Percentiles rank a stretch among this genome's conserved stretches.
phyloP scores from a whole-genome alignment of 106 monocot genomes.

The Dendrobium nobile region DNA sequence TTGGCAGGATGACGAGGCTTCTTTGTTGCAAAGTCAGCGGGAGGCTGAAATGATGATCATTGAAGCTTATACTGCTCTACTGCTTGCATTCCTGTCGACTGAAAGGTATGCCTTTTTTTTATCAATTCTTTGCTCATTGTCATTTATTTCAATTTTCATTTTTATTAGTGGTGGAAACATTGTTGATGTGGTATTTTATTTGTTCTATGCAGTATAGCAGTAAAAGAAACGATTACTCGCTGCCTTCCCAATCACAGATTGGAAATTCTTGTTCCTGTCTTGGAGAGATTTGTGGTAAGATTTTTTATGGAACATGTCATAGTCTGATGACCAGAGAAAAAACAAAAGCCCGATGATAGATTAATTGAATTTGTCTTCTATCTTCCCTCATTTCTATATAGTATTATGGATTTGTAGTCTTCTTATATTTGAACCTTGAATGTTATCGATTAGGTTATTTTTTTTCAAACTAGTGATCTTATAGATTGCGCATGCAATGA shows the following conservation, averaged over 20 bases:
- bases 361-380: too few relatives aligned
- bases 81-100: slow-evolving; percentile 90
- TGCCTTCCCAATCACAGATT: slow-evolving; percentile 76
- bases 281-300: slow-evolving; percentile 96
- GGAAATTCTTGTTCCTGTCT: slow-evolving; percentile 79
- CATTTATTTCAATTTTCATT: not conserved
- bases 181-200: not conserved
- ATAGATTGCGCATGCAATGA: too few relatives aligned
- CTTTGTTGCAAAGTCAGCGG: slow-evolving; percentile 68
- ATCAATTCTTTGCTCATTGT: not conserved
- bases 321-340: too few relatives aligned
- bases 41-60: slow-evolving; percentile 99
- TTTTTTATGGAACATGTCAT: not conserved
- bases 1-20: slow-evolving; percentile 67
- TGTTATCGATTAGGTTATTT: too few relatives aligned
- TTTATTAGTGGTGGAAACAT: not conserved
- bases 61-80: slow-evolving; percentile 84
- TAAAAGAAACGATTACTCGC: slow-evolving; percentile 70
- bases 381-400: too few relatives aligned
- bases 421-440: too few relatives aligned
- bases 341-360: too few relatives aligned
- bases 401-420: too few relatives aligned
- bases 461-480: too few relatives aligned
- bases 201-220: slow-evolving; percentile 34
- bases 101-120: slow-evolving; percentile 58